Base-by-base conservation (phyloP, 2,329 filamentous ascomycete species). In the Sarocladium kiliense region DNA sequence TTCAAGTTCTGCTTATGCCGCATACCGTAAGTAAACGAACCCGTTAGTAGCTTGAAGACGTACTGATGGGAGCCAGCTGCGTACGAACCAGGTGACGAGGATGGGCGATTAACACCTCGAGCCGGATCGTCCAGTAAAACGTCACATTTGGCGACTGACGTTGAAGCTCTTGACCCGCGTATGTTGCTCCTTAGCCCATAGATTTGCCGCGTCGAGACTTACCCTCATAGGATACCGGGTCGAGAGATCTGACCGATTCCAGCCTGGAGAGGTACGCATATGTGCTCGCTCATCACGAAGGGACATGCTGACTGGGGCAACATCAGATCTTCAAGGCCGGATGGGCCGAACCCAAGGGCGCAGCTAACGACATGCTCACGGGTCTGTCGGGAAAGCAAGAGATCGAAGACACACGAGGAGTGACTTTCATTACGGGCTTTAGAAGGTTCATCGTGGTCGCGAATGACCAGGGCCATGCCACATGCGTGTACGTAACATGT, bases 401-500 rank as follows among this genome's bases (percentile, higher is more conserved):
- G 27, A 67, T 68, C 21, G 66, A 66, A 49, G 70, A 71, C 30
- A 64, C 64, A 30, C 66, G 66, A 44, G 65, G 67, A 14, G 68
- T 69, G 9, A 67, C 65, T 14, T 76, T 81, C 41, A 77, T 77
- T 56, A 67, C 76, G 18, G 77, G 77, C 1, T 75, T 79, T 54
- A 74, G 80, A 3, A 76, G 80, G 3, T 84, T 83, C 55, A 76
- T 84, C 39, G 74, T 84, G 3, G 70, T 82, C 16, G 73, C 69
- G 1, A 79, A 74, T 50, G 74, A 78, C 25, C 69, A 73, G 18
- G 80, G 80, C 2, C 77, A 82, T 58, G 79, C 76, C 58, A 76
- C 73, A 23, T 82, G 80, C 70, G 77, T 84, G 79, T 83, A 73
- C 71, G 77, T 65, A 18, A 53, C 16, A 18, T 6, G 6, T 2